Evolutionary conservation across 306 rosid genomes (phyloP).

Genomic region (Vigna radiata): DNA sequence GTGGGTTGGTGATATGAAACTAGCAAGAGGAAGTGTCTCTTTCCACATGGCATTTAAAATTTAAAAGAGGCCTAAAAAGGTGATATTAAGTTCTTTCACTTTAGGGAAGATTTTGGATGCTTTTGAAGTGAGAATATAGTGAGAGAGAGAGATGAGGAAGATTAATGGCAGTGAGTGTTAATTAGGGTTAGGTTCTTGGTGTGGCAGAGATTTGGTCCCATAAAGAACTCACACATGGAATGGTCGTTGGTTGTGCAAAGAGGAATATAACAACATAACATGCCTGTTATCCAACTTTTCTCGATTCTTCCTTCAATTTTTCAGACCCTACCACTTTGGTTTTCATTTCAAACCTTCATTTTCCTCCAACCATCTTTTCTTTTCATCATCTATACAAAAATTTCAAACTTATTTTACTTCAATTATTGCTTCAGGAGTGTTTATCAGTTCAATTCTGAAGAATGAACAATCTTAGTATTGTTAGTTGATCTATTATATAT

Average conservation of each 20-base stretch:
- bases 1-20: constrained; percentile 47
- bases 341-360: constrained; percentile 20
- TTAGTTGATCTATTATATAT: neutral
- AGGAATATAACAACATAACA: constrained; percentile 84
- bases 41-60: constrained; percentile 51
- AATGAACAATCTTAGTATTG: no score
- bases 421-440: no score
- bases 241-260: constrained; percentile 53
- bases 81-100: constrained; percentile 66
- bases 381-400: neutral
- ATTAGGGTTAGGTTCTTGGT: constrained; percentile 32
- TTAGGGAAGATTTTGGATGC: constrained; percentile 71
- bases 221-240: constrained; percentile 75
- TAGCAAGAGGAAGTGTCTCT: constrained; percentile 48
- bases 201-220: constrained; percentile 71
- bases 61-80: constrained; percentile 58
- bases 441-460: no score
- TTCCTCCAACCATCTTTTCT: constrained; percentile 29
- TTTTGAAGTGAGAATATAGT: constrained; percentile 41
- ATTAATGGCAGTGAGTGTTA: neutral
- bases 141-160: constrained; percentile 13
- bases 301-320: constrained; percentile 61
- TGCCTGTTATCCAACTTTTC: constrained; percentile 63
- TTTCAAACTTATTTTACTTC: neutral
- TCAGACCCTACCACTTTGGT: constrained; percentile 38